Conservation (phyloP, 495 filamentous ascomycete species). For the Hypomontagnella monticulosa region DNA sequence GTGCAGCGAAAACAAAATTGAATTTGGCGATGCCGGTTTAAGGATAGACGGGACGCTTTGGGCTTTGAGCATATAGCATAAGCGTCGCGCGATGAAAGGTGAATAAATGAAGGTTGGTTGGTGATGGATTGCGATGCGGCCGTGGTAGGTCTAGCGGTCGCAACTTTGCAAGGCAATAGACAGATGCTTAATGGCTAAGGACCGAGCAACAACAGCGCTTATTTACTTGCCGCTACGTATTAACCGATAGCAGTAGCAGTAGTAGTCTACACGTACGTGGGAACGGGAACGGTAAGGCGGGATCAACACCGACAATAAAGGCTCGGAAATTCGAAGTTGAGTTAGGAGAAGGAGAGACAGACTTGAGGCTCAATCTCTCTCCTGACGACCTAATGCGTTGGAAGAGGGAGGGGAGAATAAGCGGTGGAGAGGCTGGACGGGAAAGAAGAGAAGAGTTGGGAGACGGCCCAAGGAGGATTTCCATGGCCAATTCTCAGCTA, state of each 20-base stretch:
- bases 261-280: slow-evolving; percentile 3
- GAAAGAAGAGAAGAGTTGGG: slow-evolving; percentile 48
- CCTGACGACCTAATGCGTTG: slow-evolving; percentile 15
- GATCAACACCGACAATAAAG: slow-evolving; percentile 2
- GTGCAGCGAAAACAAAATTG: slow-evolving; percentile 12
- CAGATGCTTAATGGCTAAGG: slow-evolving; percentile 11
- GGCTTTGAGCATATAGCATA: too few relatives aligned
- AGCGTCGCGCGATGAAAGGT: slow-evolving; percentile 3
- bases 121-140: not conserved
- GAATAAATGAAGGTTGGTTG: not conserved
- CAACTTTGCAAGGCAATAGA: slow-evolving; percentile 21
- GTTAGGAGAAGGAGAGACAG: slow-evolving; percentile 5
- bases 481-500: slow-evolving; percentile 46
- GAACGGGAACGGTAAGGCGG: slow-evolving; percentile 6
- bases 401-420: slow-evolving; percentile 41
- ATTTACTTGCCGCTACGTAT: slow-evolving; percentile 28
- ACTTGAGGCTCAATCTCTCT: slow-evolving; percentile 29
- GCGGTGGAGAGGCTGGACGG: slow-evolving; percentile 48
- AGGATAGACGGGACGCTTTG: not conserved
- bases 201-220: slow-evolving; percentile 25
- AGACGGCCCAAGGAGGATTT: slow-evolving; percentile 48
- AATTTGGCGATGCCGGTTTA: not conserved
- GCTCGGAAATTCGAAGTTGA: not conserved
- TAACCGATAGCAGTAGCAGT: slow-evolving; percentile 28
- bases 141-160: slow-evolving; percentile 17